Evolutionary conservation across 306 rosid species (phyloP).

Genomic region (Corylus americana): DNA sequence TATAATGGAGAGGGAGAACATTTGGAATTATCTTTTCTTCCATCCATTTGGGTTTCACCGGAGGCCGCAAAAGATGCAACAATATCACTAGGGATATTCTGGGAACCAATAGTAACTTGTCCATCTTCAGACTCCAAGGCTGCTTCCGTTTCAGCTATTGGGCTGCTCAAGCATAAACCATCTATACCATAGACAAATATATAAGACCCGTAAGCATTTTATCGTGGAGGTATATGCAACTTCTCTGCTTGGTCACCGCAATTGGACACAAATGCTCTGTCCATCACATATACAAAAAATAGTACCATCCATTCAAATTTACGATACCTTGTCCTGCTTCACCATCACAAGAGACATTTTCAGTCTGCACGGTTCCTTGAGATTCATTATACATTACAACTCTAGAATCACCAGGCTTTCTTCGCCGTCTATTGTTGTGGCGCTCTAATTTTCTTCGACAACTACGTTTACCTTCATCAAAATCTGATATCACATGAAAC

Average conservation of each 20-base stretch:
- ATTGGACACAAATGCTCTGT: background rate
- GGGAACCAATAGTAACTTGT: slow-evolving; percentile 42
- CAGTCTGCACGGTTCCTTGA: slow-evolving; percentile 46
- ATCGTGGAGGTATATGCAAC: slow-evolving; percentile 14
- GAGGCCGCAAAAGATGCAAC: slow-evolving; percentile 46
- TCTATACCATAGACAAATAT: slow-evolving; percentile 44
- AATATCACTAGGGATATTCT: slow-evolving; percentile 44
- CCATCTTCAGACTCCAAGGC: slow-evolving; percentile 61
- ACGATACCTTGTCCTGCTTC: slow-evolving; percentile 62
- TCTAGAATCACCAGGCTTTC: slow-evolving; percentile 58
- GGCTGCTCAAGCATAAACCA: slow-evolving; percentile 47
- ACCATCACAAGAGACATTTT: slow-evolving; percentile 46
- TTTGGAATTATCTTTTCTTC: slow-evolving; percentile 58
- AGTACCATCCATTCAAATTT: background rate
- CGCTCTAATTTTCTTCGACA: slow-evolving; percentile 94
- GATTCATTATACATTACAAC: slow-evolving; percentile 42
- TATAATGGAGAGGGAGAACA: slow-evolving; percentile 56
- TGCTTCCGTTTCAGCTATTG: slow-evolving; percentile 44
- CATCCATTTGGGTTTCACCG: slow-evolving; percentile 58
- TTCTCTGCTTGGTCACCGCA: background rate
- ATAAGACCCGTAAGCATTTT: slow-evolving; percentile 23
- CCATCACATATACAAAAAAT: background rate
- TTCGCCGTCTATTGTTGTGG: slow-evolving; percentile 83
- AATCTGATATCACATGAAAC: slow-evolving; percentile 82
- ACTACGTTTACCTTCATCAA: slow-evolving; percentile 96